Evolutionary conservation across 129 eudicot species (phyloP).

Genomic region (Gnaphalium uliginosum): DNA sequence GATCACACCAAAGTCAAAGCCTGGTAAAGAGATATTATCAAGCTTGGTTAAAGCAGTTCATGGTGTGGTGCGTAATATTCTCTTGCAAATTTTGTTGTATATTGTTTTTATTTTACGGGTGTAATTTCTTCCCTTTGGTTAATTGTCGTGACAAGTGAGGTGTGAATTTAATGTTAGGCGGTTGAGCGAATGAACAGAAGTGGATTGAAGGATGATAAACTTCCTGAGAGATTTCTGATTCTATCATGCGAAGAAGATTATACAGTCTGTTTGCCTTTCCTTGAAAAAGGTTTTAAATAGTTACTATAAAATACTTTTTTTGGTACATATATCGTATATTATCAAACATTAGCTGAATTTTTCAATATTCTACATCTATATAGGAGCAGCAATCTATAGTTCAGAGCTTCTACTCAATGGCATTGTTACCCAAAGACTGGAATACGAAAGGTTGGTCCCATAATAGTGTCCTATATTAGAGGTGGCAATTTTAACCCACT

Average conservation of each 20-base stretch:
- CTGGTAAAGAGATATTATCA: slow-evolving; percentile 78
- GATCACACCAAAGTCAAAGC: slow-evolving; percentile 83
- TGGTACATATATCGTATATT: slow-evolving; percentile 1
- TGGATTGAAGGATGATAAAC: slow-evolving; percentile 44
- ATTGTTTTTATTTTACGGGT: not conserved
- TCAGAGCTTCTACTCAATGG: slow-evolving; percentile 91
- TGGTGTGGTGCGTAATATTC: slow-evolving; percentile 67
- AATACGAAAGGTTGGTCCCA: slow-evolving; percentile 63
- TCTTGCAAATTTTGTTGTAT: not conserved
- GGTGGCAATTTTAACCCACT: no score
- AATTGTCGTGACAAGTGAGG: not conserved
- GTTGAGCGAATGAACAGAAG: slow-evolving; percentile 70
- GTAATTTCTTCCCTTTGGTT: not conserved
- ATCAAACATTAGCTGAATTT: not conserved
- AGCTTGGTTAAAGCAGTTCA: slow-evolving; percentile 92
- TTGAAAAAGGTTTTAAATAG: slow-evolving; percentile 60
- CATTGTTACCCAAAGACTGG: slow-evolving; percentile 81
- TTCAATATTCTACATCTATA: slow-evolving; percentile 16
- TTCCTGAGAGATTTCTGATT: slow-evolving; percentile 58
- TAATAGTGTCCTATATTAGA: no score
- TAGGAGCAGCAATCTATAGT: slow-evolving; percentile 77
- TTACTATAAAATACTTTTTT: not conserved
- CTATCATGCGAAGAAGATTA: slow-evolving; percentile 91
- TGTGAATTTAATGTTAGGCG: slow-evolving; percentile 45
- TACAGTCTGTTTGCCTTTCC: slow-evolving; percentile 65